Conservation (phyloP, 163 green algal genomes). For the Volvox carteri region DNA sequence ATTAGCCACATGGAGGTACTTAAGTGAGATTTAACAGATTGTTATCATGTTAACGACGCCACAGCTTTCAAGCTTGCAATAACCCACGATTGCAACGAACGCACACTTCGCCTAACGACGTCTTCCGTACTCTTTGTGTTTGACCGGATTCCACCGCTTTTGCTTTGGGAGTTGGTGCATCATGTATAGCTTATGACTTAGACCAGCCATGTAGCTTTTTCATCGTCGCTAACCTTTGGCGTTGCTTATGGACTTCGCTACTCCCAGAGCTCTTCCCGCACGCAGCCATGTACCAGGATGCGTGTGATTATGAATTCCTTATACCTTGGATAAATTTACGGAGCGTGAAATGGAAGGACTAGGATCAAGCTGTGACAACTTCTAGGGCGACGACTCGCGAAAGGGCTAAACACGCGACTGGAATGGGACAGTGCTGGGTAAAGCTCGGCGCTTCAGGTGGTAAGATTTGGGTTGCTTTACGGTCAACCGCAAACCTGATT, state of each 20-base stretch:
- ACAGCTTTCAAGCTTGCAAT: not conserved
- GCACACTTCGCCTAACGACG: not conserved
- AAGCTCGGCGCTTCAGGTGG: not conserved
- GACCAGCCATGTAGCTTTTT: not conserved
- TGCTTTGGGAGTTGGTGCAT: not conserved
- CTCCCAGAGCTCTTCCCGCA: not conserved
- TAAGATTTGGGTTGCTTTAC: not conserved
- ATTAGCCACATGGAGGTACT: not conserved
- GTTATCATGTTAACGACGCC: not conserved
- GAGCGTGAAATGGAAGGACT: not conserved
- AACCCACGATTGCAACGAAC: not conserved
- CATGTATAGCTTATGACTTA: not conserved
- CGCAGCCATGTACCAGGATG: not conserved
- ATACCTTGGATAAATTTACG: not conserved
- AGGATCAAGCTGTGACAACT: not conserved
- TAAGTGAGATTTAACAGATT: not conserved
- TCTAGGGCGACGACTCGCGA: not conserved
- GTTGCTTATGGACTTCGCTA: constrained; percentile 7
- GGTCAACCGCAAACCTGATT: not conserved
- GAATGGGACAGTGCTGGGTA: constrained; percentile 26
- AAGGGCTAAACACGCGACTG: not conserved
- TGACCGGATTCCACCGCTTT: not conserved
- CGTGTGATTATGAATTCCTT: constrained; percentile 23
- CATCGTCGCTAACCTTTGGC: not conserved
- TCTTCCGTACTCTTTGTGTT: not conserved